Evolutionary conservation across 2,329 filamentous ascomycete genomes (phyloP).

Genomic region (Alternaria triticimaculans): DNA sequence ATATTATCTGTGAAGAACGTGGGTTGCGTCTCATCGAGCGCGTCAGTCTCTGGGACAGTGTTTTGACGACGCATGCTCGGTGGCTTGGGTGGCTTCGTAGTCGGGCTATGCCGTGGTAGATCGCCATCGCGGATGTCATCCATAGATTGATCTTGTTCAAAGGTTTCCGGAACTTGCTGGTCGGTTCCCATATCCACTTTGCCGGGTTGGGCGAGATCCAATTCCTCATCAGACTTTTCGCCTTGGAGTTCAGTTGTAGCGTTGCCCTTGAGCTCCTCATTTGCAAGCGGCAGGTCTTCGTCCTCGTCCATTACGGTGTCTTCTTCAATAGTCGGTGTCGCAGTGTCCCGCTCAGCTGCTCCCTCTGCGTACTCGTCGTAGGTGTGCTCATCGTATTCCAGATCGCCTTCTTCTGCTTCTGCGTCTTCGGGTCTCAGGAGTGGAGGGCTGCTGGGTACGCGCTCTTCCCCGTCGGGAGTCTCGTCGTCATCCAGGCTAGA

Average conservation of each 20-base stretch:
- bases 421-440: conserved; percentile 22
- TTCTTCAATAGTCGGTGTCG: conserved; percentile 12
- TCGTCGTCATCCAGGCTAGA: conserved; percentile 26
- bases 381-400: conserved; percentile 32
- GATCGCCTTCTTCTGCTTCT: conserved; percentile 32
- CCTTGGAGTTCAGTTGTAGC: conserved; percentile 1
- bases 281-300: conserved; percentile 30
- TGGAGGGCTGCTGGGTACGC: conserved; percentile 49
- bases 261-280: conserved; percentile 17
- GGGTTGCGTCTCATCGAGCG: conserved; percentile 44
- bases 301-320: conserved; percentile 30
- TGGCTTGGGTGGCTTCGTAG: not conserved
- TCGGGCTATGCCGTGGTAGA: not conserved
- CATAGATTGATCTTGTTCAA: conserved; percentile 17
- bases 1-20: conserved; percentile 24
- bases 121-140: not conserved
- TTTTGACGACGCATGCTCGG: conserved; percentile 31
- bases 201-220: conserved; percentile 12
- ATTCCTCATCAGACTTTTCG: conserved; percentile 8
- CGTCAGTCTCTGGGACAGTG: conserved; percentile 44
- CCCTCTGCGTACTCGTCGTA: conserved; percentile 28
- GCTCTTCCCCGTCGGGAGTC: conserved; percentile 29
- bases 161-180: conserved; percentile 34
- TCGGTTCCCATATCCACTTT: conserved; percentile 16
- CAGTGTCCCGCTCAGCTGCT: conserved; percentile 10